Conservation (phyloP, 148 eudicot species). For the Rhododendron griersonianum region DNA sequence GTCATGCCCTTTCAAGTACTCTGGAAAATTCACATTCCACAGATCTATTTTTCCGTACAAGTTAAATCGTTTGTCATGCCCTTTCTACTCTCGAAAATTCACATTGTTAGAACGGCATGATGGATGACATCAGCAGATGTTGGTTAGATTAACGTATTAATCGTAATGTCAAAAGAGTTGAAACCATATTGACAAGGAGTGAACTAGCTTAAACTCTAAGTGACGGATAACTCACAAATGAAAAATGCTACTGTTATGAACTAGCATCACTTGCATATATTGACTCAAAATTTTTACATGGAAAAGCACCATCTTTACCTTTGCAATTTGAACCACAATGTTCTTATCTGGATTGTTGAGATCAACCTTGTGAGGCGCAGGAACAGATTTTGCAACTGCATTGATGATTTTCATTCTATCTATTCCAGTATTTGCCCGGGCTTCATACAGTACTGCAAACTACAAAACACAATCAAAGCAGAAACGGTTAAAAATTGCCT, state of each 20-base stretch:
- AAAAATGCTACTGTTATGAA: background rate
- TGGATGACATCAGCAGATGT: background rate
- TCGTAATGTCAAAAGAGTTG: background rate
- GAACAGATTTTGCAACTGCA: conserved; percentile 85
- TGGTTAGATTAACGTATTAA: background rate
- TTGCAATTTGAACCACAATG: conserved; percentile 81
- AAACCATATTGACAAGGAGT: background rate
- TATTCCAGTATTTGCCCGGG: conserved; percentile 90
- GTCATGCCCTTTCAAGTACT: background rate
- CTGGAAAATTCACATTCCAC: background rate
- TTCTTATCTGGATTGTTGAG: conserved; percentile 82
- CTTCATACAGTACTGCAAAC: conserved; percentile 95
- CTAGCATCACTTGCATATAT: background rate
- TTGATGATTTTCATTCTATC: conserved; percentile 86
- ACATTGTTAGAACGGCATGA: background rate
- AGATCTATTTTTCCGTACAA: background rate
- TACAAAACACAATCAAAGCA: conserved; percentile 21
- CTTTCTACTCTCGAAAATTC: background rate
- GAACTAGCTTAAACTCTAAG: background rate
- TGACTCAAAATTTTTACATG: background rate
- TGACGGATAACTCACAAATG: background rate
- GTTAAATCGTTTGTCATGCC: background rate
- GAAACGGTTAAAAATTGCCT: background rate
- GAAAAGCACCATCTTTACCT: conserved; percentile 38
- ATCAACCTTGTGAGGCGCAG: conserved; percentile 85